A percentile compares a stretch with the other conserved stretches of the same genome.
phyloP scores from a whole-genome alignment of 495 filamentous ascomycete species.

The Aspergillus panamensis region DNA sequence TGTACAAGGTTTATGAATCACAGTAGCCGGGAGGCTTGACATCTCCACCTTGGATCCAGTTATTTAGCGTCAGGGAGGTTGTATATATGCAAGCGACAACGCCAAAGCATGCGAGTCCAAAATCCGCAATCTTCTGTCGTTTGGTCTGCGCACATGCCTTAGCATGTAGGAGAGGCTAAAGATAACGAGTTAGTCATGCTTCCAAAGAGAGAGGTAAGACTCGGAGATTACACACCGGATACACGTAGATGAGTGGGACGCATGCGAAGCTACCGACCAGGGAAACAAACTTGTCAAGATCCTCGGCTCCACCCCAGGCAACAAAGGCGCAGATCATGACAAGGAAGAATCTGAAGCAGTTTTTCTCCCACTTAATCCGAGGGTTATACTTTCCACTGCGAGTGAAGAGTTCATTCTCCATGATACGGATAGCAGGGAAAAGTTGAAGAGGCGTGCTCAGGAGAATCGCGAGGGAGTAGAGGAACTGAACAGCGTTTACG shows the following conservation, averaged over 20 bases:
- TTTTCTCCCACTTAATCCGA: conserved; percentile 98
- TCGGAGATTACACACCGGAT: conserved; percentile 66
- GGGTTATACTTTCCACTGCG: conserved; percentile 93
- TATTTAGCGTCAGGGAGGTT: conserved; percentile 74
- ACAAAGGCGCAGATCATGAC: conserved; percentile 81
- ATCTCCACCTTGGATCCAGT: conserved; percentile 61
- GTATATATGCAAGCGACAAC: conserved; percentile 86
- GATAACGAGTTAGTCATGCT: conserved; percentile 10
- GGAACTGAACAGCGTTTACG: conserved; percentile 91
- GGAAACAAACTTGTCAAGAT: conserved; percentile 95
- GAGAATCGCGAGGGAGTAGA: conserved; percentile 92
- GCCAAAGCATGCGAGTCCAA: conserved; percentile 75
- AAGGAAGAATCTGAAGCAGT: conserved; percentile 87
- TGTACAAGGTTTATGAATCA: conserved; percentile 36
- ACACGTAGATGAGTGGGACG: conserved; percentile 95
- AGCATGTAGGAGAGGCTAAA: conserved; percentile 82
- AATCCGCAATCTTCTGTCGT: conserved; percentile 63
- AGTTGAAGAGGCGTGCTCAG: conserved; percentile 89
- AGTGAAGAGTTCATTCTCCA: conserved; percentile 65
- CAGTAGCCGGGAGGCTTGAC: conserved; percentile 56
- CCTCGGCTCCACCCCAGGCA: conserved; percentile 86
- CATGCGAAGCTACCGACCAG: conserved; percentile 96
- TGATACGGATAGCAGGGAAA: conserved; percentile 87
- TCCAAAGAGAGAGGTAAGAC: not conserved
- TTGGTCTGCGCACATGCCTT: conserved; percentile 66